Conservation (phyloP, 1,284 basidiomycete species). For the Sporisorium graminicola region DNA sequence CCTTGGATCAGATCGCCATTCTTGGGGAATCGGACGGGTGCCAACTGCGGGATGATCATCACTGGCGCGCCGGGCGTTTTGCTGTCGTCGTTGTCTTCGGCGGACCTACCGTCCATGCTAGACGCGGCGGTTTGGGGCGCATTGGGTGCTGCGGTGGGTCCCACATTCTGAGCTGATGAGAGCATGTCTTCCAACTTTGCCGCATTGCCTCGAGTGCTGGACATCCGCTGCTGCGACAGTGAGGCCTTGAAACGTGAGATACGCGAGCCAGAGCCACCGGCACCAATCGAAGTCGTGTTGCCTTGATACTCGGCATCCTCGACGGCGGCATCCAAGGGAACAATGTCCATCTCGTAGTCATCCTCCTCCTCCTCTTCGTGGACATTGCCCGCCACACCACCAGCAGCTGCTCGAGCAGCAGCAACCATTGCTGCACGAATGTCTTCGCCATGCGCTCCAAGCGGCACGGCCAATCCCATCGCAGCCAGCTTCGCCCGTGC, state of each 20-base stretch:
- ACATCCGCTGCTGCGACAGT: constrained; percentile 14
- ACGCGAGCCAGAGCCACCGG: constrained; percentile 13
- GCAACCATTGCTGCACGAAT: constrained; percentile 12
- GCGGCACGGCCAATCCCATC: constrained; percentile 30
- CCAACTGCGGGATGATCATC: constrained; percentile 59
- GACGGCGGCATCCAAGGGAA: constrained; percentile 51
- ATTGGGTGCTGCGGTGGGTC: not conserved
- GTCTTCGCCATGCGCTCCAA: not conserved
- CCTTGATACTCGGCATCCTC: constrained; percentile 43
- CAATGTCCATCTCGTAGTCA: constrained; percentile 48
- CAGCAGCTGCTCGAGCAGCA: constrained; percentile 8
- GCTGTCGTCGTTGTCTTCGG: not conserved
- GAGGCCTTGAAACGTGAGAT: constrained; percentile 59
- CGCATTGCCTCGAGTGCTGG: not conserved
- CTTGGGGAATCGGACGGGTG: constrained; percentile 51
- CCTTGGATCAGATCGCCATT: constrained; percentile 44
- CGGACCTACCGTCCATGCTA: constrained; percentile 28
- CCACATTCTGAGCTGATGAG: constrained; percentile 42
- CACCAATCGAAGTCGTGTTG: constrained; percentile 25
- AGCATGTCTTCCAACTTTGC: constrained; percentile 43
- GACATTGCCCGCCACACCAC: not conserved
- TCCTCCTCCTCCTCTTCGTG: constrained; percentile 35
- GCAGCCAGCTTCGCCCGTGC: constrained; percentile 55
- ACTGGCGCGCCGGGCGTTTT: constrained; percentile 20
- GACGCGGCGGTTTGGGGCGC: constrained; percentile 11